Evolutionary conservation across 352 stramenopile species (phyloP).

Genomic region (Blastocystis sp.): DNA sequence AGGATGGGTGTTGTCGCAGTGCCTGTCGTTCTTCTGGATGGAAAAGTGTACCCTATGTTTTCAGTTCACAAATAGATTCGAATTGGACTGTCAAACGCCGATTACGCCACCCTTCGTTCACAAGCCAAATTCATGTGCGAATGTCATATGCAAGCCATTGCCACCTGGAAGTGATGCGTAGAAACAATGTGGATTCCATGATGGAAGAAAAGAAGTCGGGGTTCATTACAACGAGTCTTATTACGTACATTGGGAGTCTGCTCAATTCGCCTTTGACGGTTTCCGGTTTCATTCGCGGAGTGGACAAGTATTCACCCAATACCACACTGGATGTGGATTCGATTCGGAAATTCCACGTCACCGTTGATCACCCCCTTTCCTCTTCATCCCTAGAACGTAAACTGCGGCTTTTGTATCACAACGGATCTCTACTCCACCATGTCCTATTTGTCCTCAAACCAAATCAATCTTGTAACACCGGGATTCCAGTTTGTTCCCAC

Average conservation of each 20-base stretch:
- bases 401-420: constrained; percentile 37
- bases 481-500: constrained; percentile 38
- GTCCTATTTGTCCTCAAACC: constrained; percentile 31
- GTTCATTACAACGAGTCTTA: constrained; percentile 55
- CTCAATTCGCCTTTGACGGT: constrained; percentile 27
- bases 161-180: not conserved
- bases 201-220: not conserved
- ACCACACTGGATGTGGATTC: constrained; percentile 28
- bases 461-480: constrained; percentile 41
- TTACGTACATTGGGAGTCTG: constrained; percentile 16
- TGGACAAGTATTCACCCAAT: constrained; percentile 16
- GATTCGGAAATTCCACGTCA: too few relatives aligned
- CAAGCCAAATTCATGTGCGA: not conserved
- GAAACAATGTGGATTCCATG: constrained; percentile 53
- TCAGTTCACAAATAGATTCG: constrained; percentile 4
- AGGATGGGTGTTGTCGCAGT: constrained; percentile 42
- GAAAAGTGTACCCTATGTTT: not conserved
- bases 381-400: constrained; percentile 35
- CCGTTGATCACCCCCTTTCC: not conserved
- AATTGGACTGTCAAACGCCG: constrained; percentile 14
- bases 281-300: constrained; percentile 16
- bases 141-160: constrained; percentile 8
- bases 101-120: not conserved
- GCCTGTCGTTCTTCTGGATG: constrained; percentile 5
- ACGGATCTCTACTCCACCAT: constrained; percentile 53